These are phyloP conservation scores for Berkeleyomyces basicola DNA, from an alignment of 2,329 filamentous ascomycete genomes.

Conservation along the genomic window DNA sequence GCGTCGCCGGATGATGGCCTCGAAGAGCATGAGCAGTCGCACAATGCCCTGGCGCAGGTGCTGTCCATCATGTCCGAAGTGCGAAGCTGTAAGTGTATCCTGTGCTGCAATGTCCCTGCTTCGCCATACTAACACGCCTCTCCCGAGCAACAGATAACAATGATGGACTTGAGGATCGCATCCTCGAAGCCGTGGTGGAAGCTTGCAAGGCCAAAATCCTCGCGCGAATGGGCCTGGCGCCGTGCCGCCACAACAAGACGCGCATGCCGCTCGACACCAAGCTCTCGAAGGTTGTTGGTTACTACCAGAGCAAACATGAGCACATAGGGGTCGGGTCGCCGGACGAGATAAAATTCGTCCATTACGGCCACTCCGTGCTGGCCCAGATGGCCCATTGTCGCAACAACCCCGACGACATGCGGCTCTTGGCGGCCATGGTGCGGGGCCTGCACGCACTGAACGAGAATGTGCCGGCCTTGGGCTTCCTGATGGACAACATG, in stretches of 20 bases:
- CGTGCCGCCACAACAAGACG: conserved; percentile 13
- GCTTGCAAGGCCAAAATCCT: conserved; percentile 12
- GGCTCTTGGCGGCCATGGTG: conserved; percentile 5
- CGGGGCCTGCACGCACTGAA: conserved; percentile 2
- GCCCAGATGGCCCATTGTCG: conserved; percentile 9
- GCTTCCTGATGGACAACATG: conserved; percentile 10
- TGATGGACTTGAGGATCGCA: conserved; percentile 10
- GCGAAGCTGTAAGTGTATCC: conserved; percentile 10
- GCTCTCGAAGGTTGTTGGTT: conserved; percentile 7
- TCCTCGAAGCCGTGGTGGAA: conserved; percentile 7
- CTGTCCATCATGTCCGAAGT: conserved; percentile 9
- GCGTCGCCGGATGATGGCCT: conserved; percentile 10
- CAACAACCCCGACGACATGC: conserved; percentile 1
- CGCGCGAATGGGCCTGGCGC: conserved; percentile 12
- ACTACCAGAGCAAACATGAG: no score
- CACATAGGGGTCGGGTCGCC: not conserved
- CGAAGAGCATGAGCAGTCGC: conserved; percentile 3
- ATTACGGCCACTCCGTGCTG: conserved; percentile 2
- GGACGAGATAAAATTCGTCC: conserved; percentile 5
- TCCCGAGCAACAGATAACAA: conserved; percentile 2
- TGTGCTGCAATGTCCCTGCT: not conserved
- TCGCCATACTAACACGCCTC: not conserved
- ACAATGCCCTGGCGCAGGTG: conserved; percentile 5
- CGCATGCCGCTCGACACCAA: conserved; percentile 12
- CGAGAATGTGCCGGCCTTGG: not conserved